Base-by-base conservation (phyloP, 2,329 filamentous ascomycete species). In the Metarhizium brunneum region DNA sequence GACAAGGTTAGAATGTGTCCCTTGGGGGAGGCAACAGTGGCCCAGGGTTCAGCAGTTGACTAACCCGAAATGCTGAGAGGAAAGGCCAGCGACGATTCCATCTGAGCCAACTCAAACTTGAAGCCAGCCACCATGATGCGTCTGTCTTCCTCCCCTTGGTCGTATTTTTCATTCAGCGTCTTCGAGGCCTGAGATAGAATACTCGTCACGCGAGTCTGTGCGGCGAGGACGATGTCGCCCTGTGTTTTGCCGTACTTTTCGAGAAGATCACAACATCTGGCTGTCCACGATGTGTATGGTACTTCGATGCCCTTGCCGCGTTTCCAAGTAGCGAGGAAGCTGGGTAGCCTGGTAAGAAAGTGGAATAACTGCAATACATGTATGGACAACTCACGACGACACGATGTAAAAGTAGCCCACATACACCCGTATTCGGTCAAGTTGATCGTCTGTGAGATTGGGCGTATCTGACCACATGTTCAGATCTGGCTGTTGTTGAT, bases 61-160 rank as follows among this genome's bases (percentile, higher is more conserved):
- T 36, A 59, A 65, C 60, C 50, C 25, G 58, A 56, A 10, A 63
- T 60, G 2, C 67, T 63, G 18, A 76, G 57, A 8, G 67, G 60
- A 1, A 61, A 59, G 0, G 72, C 63, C 53, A 80, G 73, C 2
- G 56, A 58, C 6, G 62, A 58, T 45, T 72, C 68, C 60, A 74
- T 71, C 43, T 78, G 73, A n/a, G 62, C 60, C 8, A 76, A 63
- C 59, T 80, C 76, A 3, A 72, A 63, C 56, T 78, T 75, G 32
- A 81, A 69, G 0, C 78, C 78, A 2, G 72, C 66, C n/a, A 76
- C 62, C 57, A 80, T 68, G 18, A 81, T 68, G 2, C 68, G 65
- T 20, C 66, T 68, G 48, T 79, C 75, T 56, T 76, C 70, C 42
- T 72, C 66, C 6, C 61, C 63, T 47, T 66, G 65, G 40, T 62